Percentiles rank a stretch among this genome's conserved stretches.
phyloP scores from a whole-genome alignment of 2,329 filamentous ascomycete species.

The Didymella sp. region DNA sequence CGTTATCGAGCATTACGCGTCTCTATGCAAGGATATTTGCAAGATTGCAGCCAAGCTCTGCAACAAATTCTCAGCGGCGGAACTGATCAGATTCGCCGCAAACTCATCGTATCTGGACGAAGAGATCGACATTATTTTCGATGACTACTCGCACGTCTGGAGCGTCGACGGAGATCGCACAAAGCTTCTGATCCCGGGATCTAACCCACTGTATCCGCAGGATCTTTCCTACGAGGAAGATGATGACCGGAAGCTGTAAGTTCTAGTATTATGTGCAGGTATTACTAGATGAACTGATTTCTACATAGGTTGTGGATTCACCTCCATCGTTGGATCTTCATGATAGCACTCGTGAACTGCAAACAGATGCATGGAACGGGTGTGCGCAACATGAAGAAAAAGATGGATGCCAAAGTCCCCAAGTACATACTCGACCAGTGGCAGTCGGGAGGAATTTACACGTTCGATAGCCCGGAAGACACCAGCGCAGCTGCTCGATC shows the following conservation, averaged over 20 bases:
- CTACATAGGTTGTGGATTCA: conserved; percentile 6
- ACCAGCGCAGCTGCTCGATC: neutral
- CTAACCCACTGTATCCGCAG: neutral
- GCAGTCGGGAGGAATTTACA: neutral
- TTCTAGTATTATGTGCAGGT: neutral
- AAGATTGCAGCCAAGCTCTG: neutral
- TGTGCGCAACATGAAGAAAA: neutral
- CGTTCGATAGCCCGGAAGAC: neutral
- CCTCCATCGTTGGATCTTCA: conserved; percentile 15
- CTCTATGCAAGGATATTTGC: conserved; percentile 2
- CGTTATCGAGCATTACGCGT: neutral
- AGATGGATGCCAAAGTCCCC: neutral
- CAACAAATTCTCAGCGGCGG: neutral
- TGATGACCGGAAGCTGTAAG: conserved; percentile 8
- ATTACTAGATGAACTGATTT: neutral
- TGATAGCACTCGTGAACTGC: conserved; percentile 1
- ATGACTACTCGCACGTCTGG: conserved; percentile 6
- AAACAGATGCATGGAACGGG: neutral
- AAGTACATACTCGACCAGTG: neutral
- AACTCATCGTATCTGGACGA: conserved; percentile 5
- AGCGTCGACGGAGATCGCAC: conserved; percentile 8
- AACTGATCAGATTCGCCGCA: conserved; percentile 1
- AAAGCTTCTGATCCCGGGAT: conserved; percentile 1
- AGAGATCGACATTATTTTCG: conserved; percentile 4
- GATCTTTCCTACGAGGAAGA: conserved; percentile 13